Conservation (phyloP, 805 yeast species). For the Schizosaccharomyces japonicus region DNA sequence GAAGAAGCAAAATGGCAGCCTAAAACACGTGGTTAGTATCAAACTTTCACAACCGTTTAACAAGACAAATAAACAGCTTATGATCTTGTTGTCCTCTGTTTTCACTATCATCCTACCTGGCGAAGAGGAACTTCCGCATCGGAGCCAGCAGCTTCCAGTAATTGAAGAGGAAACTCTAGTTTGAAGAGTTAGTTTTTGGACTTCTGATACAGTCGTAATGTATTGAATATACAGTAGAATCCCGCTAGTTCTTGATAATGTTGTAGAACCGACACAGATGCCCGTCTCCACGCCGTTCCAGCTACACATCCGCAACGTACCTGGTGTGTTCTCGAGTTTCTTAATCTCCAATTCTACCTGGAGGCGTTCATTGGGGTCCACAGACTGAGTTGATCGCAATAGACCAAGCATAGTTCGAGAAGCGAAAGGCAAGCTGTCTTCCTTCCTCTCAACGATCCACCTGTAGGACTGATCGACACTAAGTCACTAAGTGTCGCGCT, state of each 20-base stretch:
- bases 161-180: neutral
- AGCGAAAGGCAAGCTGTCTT: no score
- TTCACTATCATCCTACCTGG: neutral
- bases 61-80: no score
- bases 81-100: no score
- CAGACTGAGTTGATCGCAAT: no score
- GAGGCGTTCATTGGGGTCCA: neutral
- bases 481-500: no score
- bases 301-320: neutral
- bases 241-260: no score
- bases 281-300: no score
- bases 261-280: no score
- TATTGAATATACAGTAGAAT: neutral
- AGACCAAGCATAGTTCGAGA: no score
- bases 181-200: neutral
- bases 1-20: slow-evolving; percentile 4
- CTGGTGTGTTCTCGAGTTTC: neutral
- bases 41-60: no score
- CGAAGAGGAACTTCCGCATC: neutral
- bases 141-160: neutral
- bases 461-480: no score
- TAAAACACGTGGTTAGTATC: neutral
- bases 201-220: neutral
- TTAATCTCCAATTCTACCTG: neutral
- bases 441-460: no score